Evolutionary conservation across 2,329 filamentous ascomycete species (phyloP).

Genomic region (Pezicula neosporulosa): DNA sequence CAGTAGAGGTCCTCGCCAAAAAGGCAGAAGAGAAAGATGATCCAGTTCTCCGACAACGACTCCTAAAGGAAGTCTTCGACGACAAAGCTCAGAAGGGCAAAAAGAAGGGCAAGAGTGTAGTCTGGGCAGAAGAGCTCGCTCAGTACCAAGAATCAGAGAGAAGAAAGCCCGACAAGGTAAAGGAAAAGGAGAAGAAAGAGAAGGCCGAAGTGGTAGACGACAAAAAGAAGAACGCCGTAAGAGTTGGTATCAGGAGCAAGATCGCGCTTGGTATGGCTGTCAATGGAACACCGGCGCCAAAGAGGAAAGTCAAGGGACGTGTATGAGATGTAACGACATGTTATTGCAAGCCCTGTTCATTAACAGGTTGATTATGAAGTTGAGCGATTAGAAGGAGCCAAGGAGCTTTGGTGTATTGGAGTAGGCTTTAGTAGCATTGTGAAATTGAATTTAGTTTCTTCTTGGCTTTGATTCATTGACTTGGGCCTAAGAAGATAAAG

Average conservation of each 20-base stretch:
- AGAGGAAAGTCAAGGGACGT: conserved; percentile 18
- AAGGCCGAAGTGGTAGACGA: conserved; percentile 15
- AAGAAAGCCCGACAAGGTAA: background rate
- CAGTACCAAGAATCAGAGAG: conserved; percentile 22
- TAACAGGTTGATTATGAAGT: too few species aligned
- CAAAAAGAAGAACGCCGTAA: conserved; percentile 22
- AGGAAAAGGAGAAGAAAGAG: conserved; percentile 19
- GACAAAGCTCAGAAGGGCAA: conserved; percentile 24
- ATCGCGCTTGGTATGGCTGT: conserved; percentile 23
- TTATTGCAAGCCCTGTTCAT: too few species aligned
- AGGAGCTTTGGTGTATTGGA: too few species aligned
- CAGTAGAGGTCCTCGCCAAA: conserved; percentile 24
- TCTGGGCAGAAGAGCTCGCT: conserved; percentile 27
- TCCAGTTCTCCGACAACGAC: conserved; percentile 31
- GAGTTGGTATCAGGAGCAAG: conserved; percentile 23
- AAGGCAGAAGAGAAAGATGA: conserved; percentile 36
- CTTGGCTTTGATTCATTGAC: too few species aligned
- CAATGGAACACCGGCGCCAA: conserved; percentile 28
- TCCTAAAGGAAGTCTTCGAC: conserved; percentile 30
- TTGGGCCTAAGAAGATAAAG: too few species aligned
- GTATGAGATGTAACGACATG: background rate
- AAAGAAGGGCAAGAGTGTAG: conserved; percentile 23
- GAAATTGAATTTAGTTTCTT: too few species aligned
- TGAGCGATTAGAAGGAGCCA: too few species aligned
- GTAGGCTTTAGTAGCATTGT: too few species aligned